These are phyloP conservation scores for Ascochyta clinopodiicola DNA, from an alignment of 2,329 filamentous ascomycete genomes.

Conservation along the genomic window DNA sequence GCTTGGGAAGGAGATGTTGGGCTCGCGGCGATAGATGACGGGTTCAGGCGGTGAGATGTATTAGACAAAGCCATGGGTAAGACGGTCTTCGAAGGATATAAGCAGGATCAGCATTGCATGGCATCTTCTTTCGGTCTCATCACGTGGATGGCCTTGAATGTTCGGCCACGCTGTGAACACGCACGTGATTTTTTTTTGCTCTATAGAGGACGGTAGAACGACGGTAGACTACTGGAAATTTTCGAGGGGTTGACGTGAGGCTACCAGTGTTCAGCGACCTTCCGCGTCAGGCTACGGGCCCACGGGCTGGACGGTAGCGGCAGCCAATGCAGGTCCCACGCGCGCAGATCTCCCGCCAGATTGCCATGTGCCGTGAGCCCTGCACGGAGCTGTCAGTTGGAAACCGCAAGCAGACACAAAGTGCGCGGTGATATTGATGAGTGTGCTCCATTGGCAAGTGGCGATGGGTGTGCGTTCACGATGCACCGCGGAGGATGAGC, in stretches of 20 bases:
- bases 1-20: conserved; percentile 70
- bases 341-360: conserved; percentile 7
- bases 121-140: neutral
- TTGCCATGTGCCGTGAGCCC: conserved; percentile 1
- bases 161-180: too few species aligned
- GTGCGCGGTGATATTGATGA: neutral
- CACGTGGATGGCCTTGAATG: neutral
- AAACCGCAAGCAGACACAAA: neutral
- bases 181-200: neutral
- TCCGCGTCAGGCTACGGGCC: neutral
- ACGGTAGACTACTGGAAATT: conserved; percentile 8
- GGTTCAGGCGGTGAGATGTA: neutral
- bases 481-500: neutral
- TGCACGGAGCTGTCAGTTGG: neutral
- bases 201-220: neutral
- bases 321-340: conserved; percentile 11
- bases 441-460: neutral
- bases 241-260: conserved; percentile 1
- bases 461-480: neutral
- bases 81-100: neutral
- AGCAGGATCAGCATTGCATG: neutral
- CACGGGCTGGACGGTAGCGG: neutral
- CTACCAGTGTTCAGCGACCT: neutral
- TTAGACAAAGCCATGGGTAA: neutral
- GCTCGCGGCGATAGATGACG: conserved; percentile 34